Evolutionary conservation across 1,284 basidiomycete genomes (phyloP).

Genomic region (Puccinia novopanici): DNA sequence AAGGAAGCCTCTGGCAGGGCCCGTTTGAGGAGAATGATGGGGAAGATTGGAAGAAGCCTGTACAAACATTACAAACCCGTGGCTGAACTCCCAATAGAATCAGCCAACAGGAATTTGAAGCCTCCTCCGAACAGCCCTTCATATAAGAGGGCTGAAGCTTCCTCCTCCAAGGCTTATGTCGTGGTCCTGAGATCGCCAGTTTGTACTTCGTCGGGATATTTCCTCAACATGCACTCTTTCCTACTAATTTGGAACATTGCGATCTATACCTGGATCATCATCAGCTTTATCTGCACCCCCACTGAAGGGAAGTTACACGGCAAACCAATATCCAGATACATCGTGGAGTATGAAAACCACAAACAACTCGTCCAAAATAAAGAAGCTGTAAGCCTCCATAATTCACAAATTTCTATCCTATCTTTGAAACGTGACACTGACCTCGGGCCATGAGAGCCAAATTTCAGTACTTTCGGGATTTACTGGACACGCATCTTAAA

Average conservation of each 20-base stretch:
- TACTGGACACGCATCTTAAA: constrained; percentile 8
- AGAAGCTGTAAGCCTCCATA: constrained; percentile 15
- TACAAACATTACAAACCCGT: constrained; percentile 10
- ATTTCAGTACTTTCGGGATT: not conserved
- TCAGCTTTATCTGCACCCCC: not conserved
- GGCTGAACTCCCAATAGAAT: not conserved
- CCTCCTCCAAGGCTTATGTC: too few species aligned
- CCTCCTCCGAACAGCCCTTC: not conserved
- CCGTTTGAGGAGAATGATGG: not conserved
- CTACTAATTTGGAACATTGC: not conserved
- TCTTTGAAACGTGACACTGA: not conserved
- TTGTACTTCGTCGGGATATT: not conserved
- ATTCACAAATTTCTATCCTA: not conserved
- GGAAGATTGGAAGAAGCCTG: not conserved
- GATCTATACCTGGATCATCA: constrained; percentile 7
- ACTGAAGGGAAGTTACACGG: constrained; percentile 4
- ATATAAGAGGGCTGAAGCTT: not conserved
- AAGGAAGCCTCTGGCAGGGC: not conserved
- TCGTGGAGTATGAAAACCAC: constrained; percentile 25
- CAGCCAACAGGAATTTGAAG: constrained; percentile 5
- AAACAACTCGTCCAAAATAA: not conserved
- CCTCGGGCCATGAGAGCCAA: not conserved
- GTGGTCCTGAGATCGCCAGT: not conserved
- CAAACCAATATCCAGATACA: constrained; percentile 4
- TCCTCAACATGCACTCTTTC: constrained; percentile 22